Evolutionary conservation across 129 eudicot species (phyloP), one percentile per base, ranked within the genome.

Genomic region (Artemisia argyi): DNA sequence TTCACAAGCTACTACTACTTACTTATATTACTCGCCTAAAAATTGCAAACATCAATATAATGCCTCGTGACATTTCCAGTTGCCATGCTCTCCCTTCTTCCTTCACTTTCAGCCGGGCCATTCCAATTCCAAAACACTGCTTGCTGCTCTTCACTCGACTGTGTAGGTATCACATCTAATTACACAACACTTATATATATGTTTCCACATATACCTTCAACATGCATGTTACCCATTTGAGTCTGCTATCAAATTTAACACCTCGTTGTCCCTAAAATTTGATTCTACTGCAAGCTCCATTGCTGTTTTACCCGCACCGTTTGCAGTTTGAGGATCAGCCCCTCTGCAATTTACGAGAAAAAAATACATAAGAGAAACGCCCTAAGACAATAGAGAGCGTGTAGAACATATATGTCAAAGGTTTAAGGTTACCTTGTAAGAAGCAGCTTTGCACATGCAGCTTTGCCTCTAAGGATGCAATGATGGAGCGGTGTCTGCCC

Each of bases 401-500:
- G 50, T 24, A 60, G 18, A 28, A n/a, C 49, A 28, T 13, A 62
- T n/a, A 14, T 32, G 18, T n/a, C 7, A 8, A 20, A 32, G 11
- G n/a, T 15, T 82, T 4, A 20, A 32, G 11, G n/a, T 15, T 82
- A 89, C 98, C 98, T 87, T 44, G 87, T n/a, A 64, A 94, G 86
- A 42, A 94, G 97, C 50, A 94, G 85, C 83, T 86, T 90, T 4
- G 91, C 93, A 15, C 81, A 77, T 73, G 96, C 62, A 16, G 87
- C 63, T 78, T 88, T 94, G 87, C 89, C 87, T 76, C 85, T 83
- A 30, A 80, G 55, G 76, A 93, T 85, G 85, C 97, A 90, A 64
- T 83, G 87, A 75, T 93, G 97, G 46, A 93, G 96, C 7, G 97
- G 97, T 2, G 86, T 83, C 67, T 81, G 89, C 30, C 96, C 87